Evolutionary conservation across 2,329 filamentous ascomycete species (phyloP), one percentile per base, ranked within the genome.

Genomic region (Xylariaceae sp.): DNA sequence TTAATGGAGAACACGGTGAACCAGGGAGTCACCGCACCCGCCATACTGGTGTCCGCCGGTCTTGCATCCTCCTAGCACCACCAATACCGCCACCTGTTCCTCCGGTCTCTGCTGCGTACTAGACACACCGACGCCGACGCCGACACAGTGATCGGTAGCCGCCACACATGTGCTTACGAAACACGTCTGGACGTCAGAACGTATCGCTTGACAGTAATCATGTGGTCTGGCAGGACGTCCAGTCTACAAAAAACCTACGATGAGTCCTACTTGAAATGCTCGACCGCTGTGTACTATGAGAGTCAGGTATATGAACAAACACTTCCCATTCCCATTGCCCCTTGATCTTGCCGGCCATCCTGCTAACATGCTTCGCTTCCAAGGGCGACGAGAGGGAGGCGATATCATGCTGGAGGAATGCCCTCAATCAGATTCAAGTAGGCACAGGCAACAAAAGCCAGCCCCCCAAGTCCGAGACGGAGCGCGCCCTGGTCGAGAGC

Each of bases 161-260:
- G 42, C 33, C 43, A 27, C 22, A 27, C 22, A 27, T 27, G 22
- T 27, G 22, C 22, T 27, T 27, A 7, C 22, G 22, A 27, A 27
- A 27, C 7, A 27, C 22, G 4, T 27, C 22, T 27, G 7, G 22
- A 27, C 22, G 22, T 7, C 22, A 27, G 22, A 27, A 27, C 22
- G 4, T 35, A 33, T 39, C 30, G 51, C 46, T 49, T 42, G 40
- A 48, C 53, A 48, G 53, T 54, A 49, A 64, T 48, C 46, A 81
- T 82, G 78, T 75, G 77, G 67, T 74, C 73, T 62, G 78, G 71
- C 66, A 77, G 71, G 64, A 70, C 84, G 65, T 83, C 87, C 70
- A 83, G 84, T 55, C 83, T 96, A 69, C 92, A 97, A 74, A 96
- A 96, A 80, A 95, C 90, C 48, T 97, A 97, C 73, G 92, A 97